Percentiles rank a stretch among this genome's conserved stretches.
These are phyloP conservation scores for Monsonia emarginata DNA, from an alignment of 441 rosid genomes.

Conservation along the genomic window DNA sequence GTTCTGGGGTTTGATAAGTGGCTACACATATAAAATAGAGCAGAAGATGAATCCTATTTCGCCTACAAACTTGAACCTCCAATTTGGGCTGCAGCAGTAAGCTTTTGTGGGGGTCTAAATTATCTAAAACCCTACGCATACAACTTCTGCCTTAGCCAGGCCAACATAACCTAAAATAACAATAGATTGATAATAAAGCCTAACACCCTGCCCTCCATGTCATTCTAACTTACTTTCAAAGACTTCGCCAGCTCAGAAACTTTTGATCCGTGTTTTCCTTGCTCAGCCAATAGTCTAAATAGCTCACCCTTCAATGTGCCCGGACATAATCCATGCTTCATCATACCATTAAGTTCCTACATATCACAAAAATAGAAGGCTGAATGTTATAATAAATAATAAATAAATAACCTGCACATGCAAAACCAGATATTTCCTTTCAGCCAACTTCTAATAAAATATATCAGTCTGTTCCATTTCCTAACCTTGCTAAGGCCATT, in stretches of 20 bases:
- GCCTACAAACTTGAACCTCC: background rate
- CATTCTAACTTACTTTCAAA: slow-evolving; percentile 38
- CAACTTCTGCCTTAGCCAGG: background rate
- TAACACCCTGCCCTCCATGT: background rate
- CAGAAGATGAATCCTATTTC: background rate
- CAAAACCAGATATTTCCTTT: background rate
- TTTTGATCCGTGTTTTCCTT: slow-evolving; percentile 64
- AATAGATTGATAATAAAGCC: background rate
- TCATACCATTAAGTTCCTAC: slow-evolving; percentile 74
- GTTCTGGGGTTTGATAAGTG: background rate
- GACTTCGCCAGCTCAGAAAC: slow-evolving; percentile 62
- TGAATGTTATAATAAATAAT: slow-evolving; percentile 8
- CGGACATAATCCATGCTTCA: slow-evolving; percentile 51
- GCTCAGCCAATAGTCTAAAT: slow-evolving; percentile 48
- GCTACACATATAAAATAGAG: background rate
- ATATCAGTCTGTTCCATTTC: background rate
- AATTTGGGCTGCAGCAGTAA: slow-evolving; percentile 1
- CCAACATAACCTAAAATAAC: background rate
- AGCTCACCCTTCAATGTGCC: slow-evolving; percentile 80
- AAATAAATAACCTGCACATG: background rate
- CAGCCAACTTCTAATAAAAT: background rate
- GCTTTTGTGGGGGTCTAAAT: background rate
- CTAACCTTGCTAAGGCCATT: slow-evolving; percentile 59
- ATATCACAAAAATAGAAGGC: slow-evolving; percentile 9
- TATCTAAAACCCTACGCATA: background rate